phyloP scores from a whole-genome alignment of 2,329 filamentous ascomycete species.

The Eurotiales sp. region DNA sequence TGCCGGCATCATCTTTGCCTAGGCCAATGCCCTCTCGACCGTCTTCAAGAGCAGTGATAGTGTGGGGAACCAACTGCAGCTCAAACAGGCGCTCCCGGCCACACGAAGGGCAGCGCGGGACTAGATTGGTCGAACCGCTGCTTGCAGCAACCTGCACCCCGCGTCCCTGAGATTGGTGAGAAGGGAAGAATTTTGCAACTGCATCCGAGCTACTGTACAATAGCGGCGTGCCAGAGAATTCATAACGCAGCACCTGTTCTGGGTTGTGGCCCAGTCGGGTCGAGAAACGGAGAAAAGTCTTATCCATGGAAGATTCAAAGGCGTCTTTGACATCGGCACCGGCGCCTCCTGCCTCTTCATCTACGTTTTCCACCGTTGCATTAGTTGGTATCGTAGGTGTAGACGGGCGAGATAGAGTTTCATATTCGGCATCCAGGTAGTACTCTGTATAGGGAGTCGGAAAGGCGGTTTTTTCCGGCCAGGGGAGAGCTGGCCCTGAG shows the following conservation, averaged over 20 bases:
- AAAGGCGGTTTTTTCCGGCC: conserved; percentile 65
- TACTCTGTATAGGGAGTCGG: conserved; percentile 70
- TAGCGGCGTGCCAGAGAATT: conserved; percentile 68
- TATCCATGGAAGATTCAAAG: conserved; percentile 72
- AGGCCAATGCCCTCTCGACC: conserved; percentile 59
- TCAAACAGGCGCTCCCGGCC: conserved; percentile 76
- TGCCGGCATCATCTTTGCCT: conserved; percentile 64
- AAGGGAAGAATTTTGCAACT: conserved; percentile 62
- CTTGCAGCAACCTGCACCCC: neutral
- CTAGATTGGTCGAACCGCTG: conserved; percentile 34
- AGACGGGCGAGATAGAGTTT: conserved; percentile 65
- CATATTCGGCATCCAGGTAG: conserved; percentile 88
- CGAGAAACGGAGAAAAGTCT: conserved; percentile 74
- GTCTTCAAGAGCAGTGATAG: conserved; percentile 82
- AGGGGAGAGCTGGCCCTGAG: conserved; percentile 59
- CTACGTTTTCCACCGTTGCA: conserved; percentile 41
- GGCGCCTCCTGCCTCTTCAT: conserved; percentile 34
- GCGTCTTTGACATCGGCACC: conserved; percentile 58
- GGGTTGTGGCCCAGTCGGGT: conserved; percentile 75
- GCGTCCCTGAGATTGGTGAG: conserved; percentile 2
- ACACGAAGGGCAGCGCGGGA: conserved; percentile 76
- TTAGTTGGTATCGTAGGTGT: conserved; percentile 47
- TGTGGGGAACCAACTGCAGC: conserved; percentile 84
- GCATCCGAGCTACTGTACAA: conserved; percentile 76
- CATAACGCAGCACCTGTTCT: conserved; percentile 76